These are phyloP conservation scores for Tieghemostelium lacteum DNA, from an alignment of 78 protist species.

Conservation along the genomic window DNA sequence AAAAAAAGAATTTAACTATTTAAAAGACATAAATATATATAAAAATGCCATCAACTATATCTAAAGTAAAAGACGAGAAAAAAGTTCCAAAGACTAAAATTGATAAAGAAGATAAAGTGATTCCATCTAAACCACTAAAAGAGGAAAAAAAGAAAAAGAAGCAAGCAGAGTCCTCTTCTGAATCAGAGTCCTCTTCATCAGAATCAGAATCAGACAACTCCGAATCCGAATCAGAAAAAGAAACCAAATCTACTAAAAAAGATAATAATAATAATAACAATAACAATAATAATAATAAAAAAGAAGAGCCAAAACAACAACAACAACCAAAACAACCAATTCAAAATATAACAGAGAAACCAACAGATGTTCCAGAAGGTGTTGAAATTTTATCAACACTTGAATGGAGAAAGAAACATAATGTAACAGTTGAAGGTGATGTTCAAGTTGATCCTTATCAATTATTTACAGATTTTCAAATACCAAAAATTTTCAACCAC, in stretches of 20 bases:
- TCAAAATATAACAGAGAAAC: neutral
- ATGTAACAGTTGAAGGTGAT: constrained; percentile 47
- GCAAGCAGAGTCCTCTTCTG: constrained; percentile 7
- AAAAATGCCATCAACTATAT: constrained; percentile 61
- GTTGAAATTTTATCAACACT: neutral
- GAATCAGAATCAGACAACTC: no score
- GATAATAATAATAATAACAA: neutral
- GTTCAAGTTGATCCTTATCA: constrained; percentile 51
- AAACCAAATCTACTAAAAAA: neutral
- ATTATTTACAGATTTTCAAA: constrained; percentile 51
- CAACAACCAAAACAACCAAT: neutral
- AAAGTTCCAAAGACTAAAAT: constrained; percentile 13
- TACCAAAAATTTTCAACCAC: constrained; percentile 46
- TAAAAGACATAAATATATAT: neutral
- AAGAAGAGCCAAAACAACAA: neutral
- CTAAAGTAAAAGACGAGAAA: neutral
- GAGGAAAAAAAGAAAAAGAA: constrained; percentile 9
- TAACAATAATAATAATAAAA: neutral
- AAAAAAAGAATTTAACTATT: neutral
- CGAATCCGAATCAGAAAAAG: neutral
- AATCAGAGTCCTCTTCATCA: neutral
- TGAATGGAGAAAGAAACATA: constrained; percentile 61
- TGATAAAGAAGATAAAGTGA: constrained; percentile 30
- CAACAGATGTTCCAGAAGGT: neutral
- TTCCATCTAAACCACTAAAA: constrained; percentile 10